Evolutionary conservation across 2,329 filamentous ascomycete genomes (phyloP), one percentile per base, ranked within the genome.

Genomic region (Sporothrix euskadiensis): DNA sequence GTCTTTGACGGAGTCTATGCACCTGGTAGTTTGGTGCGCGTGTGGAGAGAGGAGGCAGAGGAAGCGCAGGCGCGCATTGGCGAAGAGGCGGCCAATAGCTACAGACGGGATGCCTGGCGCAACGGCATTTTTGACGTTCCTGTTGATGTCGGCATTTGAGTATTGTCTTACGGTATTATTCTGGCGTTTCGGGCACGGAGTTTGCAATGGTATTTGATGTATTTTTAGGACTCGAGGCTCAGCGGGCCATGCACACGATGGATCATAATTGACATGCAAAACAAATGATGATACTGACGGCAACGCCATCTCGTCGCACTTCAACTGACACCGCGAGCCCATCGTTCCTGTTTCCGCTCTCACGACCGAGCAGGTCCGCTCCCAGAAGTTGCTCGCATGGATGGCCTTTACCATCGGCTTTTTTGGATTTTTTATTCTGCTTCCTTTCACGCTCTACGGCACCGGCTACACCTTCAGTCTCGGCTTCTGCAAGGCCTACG

Each of bases 1-100:
- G 83, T 95, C 0, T 98, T 98, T 84, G 89, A 90, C 77, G 93
- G 92, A 4, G 88, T 94, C 1, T 98, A 97, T 82, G 91, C 95
- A 0, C 95, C 95, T 0, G 94, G 94, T 0, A 97, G 94, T 81
- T 84, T 98, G 35, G 92, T 96, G 70, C 94, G 92, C 82, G 82
- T 97, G n/a, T 97, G 94, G 93, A 89, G 95, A 76, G 91, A 94
- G 76, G 92, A 97, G 82, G 94, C 89, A 0, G 82, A 84, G 30
- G 85, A 86, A 75, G 94, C 93, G 0, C 86, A 86, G 26, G 92
- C 97, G 81, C 86, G 89, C 56, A 88, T 97, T 52, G 89, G 94
- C 76, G 69, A 73, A 5, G 35, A 22, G 10, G 68, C 72, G 0
- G 59, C 7, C 16, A 8, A 30, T 6, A 79, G 88, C 90, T 72